Evolutionary conservation across 2,329 filamentous ascomycete species (phyloP).

Genomic region (Zymoseptoria brevis): DNA sequence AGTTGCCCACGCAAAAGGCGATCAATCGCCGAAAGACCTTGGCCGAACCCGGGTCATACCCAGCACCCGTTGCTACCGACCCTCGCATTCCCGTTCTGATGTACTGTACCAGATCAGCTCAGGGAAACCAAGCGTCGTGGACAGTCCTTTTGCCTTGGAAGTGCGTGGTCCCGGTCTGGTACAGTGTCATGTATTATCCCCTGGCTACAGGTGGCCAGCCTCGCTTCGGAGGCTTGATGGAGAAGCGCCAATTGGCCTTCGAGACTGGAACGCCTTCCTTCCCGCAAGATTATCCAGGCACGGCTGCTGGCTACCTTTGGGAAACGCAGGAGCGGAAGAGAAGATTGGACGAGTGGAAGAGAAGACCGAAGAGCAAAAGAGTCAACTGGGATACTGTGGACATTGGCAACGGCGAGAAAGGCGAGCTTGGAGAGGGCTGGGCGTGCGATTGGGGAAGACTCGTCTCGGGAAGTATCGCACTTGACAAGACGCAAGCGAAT

Average conservation of each 20-base stretch:
- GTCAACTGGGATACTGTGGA: conserved; percentile 66
- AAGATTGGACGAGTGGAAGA: conserved; percentile 60
- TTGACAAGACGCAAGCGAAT: background rate
- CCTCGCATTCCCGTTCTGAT: conserved; percentile 71
- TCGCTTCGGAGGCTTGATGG: conserved; percentile 71
- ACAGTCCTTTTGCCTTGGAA: conserved; percentile 84
- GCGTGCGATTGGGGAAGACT: conserved; percentile 74
- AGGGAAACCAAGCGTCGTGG: conserved; percentile 58
- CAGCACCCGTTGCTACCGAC: conserved; percentile 53
- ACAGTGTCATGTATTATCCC: conserved; percentile 73
- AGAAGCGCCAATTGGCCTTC: conserved; percentile 72
- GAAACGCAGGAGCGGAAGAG: conserved; percentile 57
- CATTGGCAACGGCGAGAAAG: conserved; percentile 64
- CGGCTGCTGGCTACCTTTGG: conserved; percentile 70
- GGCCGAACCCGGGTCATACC: conserved; percentile 54
- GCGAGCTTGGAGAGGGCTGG: conserved; percentile 76
- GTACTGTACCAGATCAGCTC: conserved; percentile 36
- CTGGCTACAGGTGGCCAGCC: conserved; percentile 73
- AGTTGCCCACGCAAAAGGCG: conserved; percentile 66
- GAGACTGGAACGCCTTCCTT: conserved; percentile 76
- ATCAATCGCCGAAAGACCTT: conserved; percentile 68
- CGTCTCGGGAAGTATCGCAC: conserved; percentile 31
- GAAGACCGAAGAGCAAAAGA: conserved; percentile 73
- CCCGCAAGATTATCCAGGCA: conserved; percentile 75
- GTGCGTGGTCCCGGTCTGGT: conserved; percentile 79